These are phyloP conservation scores for Ustilago cynodontis DNA, from an alignment of 1,284 basidiomycete genomes.

Conservation along the genomic window DNA sequence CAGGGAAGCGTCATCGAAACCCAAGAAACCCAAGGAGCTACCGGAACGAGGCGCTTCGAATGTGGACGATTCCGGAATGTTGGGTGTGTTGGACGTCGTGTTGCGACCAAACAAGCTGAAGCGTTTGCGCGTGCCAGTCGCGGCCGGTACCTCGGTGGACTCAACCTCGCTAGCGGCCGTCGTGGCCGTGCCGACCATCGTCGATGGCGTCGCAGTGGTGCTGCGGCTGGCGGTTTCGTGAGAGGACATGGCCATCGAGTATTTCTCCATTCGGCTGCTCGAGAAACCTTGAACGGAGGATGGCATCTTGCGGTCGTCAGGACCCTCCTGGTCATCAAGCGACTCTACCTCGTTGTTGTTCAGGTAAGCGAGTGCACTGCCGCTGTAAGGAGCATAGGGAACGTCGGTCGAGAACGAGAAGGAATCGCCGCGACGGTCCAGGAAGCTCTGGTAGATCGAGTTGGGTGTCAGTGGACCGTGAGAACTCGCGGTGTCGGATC, in stretches of 20 bases:
- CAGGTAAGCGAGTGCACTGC: constrained; percentile 26
- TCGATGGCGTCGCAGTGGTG: background rate
- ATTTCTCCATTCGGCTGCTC: constrained; percentile 32
- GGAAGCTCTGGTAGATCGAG: constrained; percentile 47
- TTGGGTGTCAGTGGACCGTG: constrained; percentile 48
- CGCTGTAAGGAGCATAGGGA: constrained; percentile 7
- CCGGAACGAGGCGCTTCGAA: constrained; percentile 18
- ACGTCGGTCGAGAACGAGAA: constrained; percentile 38
- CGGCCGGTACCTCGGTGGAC: background rate
- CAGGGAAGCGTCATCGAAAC: constrained; percentile 9
- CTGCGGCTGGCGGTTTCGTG: constrained; percentile 7
- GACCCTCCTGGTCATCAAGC: constrained; percentile 19
- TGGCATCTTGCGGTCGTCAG: constrained; percentile 13
- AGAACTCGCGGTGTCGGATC: constrained; percentile 47
- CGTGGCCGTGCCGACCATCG: background rate
- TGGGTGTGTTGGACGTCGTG: constrained; percentile 23
- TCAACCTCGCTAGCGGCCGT: constrained; percentile 11
- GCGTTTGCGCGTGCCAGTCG: constrained; percentile 22
- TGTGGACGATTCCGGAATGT: constrained; percentile 7
- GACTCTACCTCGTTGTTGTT: constrained; percentile 24
- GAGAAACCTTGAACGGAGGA: constrained; percentile 15
- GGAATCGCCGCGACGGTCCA: constrained; percentile 42
- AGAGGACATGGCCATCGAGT: background rate
- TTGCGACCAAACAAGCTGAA: constrained; percentile 38
- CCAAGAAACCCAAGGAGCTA: constrained; percentile 31